A percentile compares a stretch with the other conserved stretches of the same genome.
Conservation (phyloP, 192 early-diverging fungal genomes). For the Glomus cerebriforme region DNA sequence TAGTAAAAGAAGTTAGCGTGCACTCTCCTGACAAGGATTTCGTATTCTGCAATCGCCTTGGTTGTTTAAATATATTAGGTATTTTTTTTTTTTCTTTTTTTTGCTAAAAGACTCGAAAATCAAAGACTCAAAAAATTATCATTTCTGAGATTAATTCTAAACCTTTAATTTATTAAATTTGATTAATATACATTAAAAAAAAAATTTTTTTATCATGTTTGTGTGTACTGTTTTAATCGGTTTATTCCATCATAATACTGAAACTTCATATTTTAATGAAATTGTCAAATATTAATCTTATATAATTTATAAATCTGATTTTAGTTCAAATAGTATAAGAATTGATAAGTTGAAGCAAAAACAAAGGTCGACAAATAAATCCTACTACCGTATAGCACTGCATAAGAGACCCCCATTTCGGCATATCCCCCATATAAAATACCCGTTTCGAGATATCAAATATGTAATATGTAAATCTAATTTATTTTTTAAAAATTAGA, state of each 20-base stretch:
- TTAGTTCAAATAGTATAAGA: neutral
- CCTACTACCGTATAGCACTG: too few relatives aligned
- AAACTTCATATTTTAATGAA: neutral
- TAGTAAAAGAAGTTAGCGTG: constrained; percentile 57
- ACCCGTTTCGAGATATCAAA: too few relatives aligned
- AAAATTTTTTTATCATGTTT: neutral
- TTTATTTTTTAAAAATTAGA: too few relatives aligned
- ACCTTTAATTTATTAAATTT: too few relatives aligned
- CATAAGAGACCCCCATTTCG: too few relatives aligned
- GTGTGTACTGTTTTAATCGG: neutral
- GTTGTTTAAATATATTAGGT: constrained; percentile 19
- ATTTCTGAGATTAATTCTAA: neutral
- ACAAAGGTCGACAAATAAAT: neutral
- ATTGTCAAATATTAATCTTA: neutral
- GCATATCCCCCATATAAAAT: too few relatives aligned
- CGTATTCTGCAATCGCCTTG: constrained; percentile 60
- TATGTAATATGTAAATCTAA: too few relatives aligned
- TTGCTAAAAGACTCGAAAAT: neutral
- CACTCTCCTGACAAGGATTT: constrained; percentile 97
- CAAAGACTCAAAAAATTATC: neutral
- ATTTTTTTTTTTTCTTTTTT: too few relatives aligned
- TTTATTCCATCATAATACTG: neutral
- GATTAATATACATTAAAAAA: too few relatives aligned
- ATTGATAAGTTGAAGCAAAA: too few relatives aligned
- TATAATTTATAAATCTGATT: constrained; percentile 34